Evolutionary conservation across 2,329 filamentous ascomycete species (phyloP), one percentile per base, ranked within the genome.

Genomic region (Nannizziopsis barbatae): DNA sequence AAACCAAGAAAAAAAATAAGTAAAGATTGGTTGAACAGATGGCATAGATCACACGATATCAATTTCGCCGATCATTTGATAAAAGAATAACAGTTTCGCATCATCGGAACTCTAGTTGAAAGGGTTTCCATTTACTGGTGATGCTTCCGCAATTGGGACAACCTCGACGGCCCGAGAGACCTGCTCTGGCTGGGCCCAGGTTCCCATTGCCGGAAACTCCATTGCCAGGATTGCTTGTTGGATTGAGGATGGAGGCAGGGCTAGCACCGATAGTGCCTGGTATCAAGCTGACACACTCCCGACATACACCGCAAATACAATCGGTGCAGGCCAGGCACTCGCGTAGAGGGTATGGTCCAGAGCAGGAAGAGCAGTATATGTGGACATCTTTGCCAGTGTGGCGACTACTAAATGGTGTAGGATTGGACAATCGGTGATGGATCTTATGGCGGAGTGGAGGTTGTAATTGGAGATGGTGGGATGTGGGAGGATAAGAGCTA

Each of bases 301-400:
- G 80, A 65, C 92, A 96, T 43, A 96, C 76, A 12, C 89, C 90
- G 63, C 87, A 94, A 54, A 96, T 94, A 65, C 92, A 96, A 65
- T 95, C 89, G 1, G 89, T 95, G 65, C 90, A 96, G 17, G 90
- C 90, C 61, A 88, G 95, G 31, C 86, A 92, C 59, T 90, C 84
- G 59, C 81, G 83, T 20, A 96, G 71, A 9, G 82, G 71, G 45
- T 83, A 89, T 14, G 88, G 73, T 33, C 83, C 79, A 55, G 86
- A 81, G 62, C 90, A 96, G 42, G 84, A 85, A 15, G 89, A 86
- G 64, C 90, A 96, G 63, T 94, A 95, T 37, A 96, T 94, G 62
- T 94, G 86, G 2, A 90, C 83, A 9, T 71, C 68, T 49, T 62
- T 66, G 48, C 40, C 45, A 14, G 58, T 45, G 45, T 47, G 43